Percentiles rank a stretch among this genome's conserved stretches.
Evolutionary conservation across 2,329 filamentous ascomycete species (phyloP).

Genomic region (Penicillium crustosum): DNA sequence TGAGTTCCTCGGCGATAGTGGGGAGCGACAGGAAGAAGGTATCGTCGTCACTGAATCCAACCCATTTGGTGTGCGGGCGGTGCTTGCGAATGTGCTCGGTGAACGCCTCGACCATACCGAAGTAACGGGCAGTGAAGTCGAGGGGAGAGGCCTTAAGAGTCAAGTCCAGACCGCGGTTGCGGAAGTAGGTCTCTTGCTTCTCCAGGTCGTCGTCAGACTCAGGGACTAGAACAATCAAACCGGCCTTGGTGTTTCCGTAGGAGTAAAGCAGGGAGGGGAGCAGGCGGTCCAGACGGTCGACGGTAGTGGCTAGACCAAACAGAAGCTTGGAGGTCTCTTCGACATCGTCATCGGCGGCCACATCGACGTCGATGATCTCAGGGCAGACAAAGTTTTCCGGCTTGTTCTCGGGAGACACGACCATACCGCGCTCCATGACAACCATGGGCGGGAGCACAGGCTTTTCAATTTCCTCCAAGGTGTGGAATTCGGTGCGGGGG

Average conservation of each 20-base stretch:
- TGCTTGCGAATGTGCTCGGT: constrained; percentile 39
- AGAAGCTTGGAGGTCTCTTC: constrained; percentile 44
- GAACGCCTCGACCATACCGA: constrained; percentile 44
- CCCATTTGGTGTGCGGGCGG: constrained; percentile 44
- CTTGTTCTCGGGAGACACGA: constrained; percentile 36
- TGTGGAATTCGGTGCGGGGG: constrained; percentile 39
- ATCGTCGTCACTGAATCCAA: constrained; percentile 47
- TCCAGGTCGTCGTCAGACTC: constrained; percentile 42
- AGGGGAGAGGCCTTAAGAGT: constrained; percentile 42
- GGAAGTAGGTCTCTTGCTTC: constrained; percentile 44
- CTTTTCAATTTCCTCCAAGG: constrained; percentile 40
- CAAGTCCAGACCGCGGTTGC: constrained; percentile 43
- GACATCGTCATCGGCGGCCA: constrained; percentile 40
- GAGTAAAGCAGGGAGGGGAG: constrained; percentile 45
- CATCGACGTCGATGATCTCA: constrained; percentile 41
- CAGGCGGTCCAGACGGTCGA: constrained; percentile 43
- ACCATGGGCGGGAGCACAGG: constrained; percentile 42
- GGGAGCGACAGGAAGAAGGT: constrained; percentile 46
- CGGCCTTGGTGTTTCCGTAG: constrained; percentile 43
- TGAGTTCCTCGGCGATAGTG: constrained; percentile 40
- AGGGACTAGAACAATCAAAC: constrained; percentile 43
- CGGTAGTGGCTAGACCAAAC: constrained; percentile 45
- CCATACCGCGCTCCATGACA: constrained; percentile 41
- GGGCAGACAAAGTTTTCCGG: constrained; percentile 39
- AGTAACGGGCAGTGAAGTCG: constrained; percentile 46